These are phyloP conservation scores for Venturia oleaginea DNA, from an alignment of 2,329 filamentous ascomycete genomes.

Conservation along the genomic window DNA sequence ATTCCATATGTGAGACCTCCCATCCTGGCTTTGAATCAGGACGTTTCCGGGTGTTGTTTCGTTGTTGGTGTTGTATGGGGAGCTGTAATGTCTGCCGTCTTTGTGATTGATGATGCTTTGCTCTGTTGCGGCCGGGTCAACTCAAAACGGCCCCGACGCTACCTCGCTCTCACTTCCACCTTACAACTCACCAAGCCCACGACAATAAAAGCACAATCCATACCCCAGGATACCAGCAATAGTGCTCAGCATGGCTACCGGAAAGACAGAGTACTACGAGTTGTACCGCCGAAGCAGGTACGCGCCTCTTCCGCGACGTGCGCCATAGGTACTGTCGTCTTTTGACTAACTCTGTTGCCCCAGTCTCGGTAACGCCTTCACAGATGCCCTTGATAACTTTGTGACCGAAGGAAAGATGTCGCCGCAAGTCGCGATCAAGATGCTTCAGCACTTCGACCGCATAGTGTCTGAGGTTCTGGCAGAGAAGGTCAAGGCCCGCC, in stretches of 20 bases:
- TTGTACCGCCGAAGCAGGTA: slow-evolving; percentile 98
- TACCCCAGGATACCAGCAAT: slow-evolving; percentile 20
- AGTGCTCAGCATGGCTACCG: neutral
- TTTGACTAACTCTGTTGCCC: slow-evolving; percentile 12
- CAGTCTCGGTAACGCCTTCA: slow-evolving; percentile 87
- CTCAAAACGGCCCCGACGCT: neutral
- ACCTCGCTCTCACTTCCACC: neutral
- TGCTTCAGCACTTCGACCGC: slow-evolving; percentile 89
- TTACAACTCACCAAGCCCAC: neutral
- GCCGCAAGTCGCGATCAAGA: slow-evolving; percentile 97
- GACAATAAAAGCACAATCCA: neutral
- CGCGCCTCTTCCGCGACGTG: slow-evolving; percentile 5
- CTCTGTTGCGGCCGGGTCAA: neutral
- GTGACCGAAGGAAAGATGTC: slow-evolving; percentile 94
- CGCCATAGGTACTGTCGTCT: neutral
- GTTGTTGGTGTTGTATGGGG: neutral
- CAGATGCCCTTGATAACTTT: slow-evolving; percentile 92
- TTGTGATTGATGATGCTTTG: neutral
- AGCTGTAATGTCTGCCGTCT: neutral
- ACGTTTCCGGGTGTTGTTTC: neutral
- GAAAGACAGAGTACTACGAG: slow-evolving; percentile 64
- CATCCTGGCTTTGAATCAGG: slow-evolving; percentile 15
- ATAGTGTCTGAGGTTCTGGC: slow-evolving; percentile 84
- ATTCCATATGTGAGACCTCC: slow-evolving; percentile 69
- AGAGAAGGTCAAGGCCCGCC: slow-evolving; percentile 81